Evolutionary conservation across 306 rosid genomes (phyloP), one percentile per base, ranked within the genome.

Genomic region (Psophocarpus tetragonolobus): DNA sequence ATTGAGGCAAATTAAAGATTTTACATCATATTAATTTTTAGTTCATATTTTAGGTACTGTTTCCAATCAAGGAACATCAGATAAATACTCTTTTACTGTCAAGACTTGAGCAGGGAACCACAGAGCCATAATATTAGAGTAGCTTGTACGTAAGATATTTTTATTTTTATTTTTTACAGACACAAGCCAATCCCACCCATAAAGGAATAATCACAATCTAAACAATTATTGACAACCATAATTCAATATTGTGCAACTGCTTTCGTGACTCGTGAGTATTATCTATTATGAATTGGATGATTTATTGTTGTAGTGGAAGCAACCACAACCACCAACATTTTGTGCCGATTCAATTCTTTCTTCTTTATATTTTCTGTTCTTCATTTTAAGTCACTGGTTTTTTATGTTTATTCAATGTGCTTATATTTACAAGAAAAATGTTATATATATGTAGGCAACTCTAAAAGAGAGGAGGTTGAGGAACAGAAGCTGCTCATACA

Each of bases 201-300:
- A 57, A 17, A 44, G 35, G 3, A 73, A 3, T 26, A 75, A 75
- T 75, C 80, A 21, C 50, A 47, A 47, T 24, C 36, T 20, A 75
- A 15, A 11, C 27, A 63, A 32, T 65, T 15, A 76, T 76, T 76
- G 53, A 14, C 47, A 47, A 75, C 48, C 51, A 44, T 75, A 54
- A 72, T 17, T 50, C 63, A 51, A 21, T 62, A 20, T 42, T 45
- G 33, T 10, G 61, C 60, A 75, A 75, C 57, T 73, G 8, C 38
- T 51, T 21, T 21, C 51, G 53, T 72, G 13, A 32, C 12, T n/a
- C n/a, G n/a, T n/a, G n/a, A n/a, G n/a, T n/a, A n/a, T n/a, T n/a
- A n/a, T n/a, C n/a, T 32, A 48, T 24, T 2, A 32, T 71, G 64
- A 0, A 13, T 72, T 8, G 10, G 56, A 71, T 23, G n/a, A 56